Evolutionary conservation across 495 filamentous ascomycete species (phyloP).

Genomic region (Aspergillus funiculosus): DNA sequence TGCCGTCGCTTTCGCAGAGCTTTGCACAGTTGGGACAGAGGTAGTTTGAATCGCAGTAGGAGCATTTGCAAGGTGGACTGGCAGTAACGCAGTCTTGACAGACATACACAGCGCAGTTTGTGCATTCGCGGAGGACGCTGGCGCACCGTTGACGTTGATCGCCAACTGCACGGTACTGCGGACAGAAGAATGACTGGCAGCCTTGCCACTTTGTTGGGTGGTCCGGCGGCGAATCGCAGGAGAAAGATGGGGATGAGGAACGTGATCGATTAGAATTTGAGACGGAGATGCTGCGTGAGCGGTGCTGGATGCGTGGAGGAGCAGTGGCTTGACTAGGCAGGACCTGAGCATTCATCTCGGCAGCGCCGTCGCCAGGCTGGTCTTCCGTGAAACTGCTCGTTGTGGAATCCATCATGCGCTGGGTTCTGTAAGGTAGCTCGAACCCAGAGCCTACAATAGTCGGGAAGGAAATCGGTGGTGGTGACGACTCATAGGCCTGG

Average conservation of each 20-base stretch:
- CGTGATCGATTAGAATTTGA: conserved; percentile 40
- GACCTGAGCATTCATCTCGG: conserved; percentile 19
- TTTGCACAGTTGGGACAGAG: conserved; percentile 50
- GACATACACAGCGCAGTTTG: conserved; percentile 50
- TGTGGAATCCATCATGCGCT: conserved; percentile 30
- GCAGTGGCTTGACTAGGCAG: conserved; percentile 17
- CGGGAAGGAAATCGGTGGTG: conserved; percentile 7
- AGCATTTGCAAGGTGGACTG: conserved; percentile 48
- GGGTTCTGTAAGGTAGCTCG: conserved; percentile 32
- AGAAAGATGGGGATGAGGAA: conserved; percentile 35
- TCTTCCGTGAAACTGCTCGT: conserved; percentile 42
- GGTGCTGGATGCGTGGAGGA: conserved; percentile 18
- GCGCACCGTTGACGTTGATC: conserved; percentile 48
- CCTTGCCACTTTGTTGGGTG: conserved; percentile 45
- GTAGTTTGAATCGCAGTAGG: conserved; percentile 49
- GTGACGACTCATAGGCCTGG: conserved; percentile 10
- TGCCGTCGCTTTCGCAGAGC: conserved; percentile 35
- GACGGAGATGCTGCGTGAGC: conserved; percentile 30
- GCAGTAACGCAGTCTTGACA: conserved; percentile 47
- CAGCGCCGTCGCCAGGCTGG: conserved; percentile 24
- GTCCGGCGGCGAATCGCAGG: conserved; percentile 37
- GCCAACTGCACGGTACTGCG: conserved; percentile 42
- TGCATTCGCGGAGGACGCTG: conserved; percentile 47
- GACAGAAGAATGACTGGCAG: conserved; percentile 55
- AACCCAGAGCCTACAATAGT: conserved; percentile 14